A percentile compares a stretch with the other conserved stretches of the same genome.
Evolutionary conservation across 2,329 filamentous ascomycete genomes (phyloP).

Genomic region (Colletotrichum graminicola): DNA sequence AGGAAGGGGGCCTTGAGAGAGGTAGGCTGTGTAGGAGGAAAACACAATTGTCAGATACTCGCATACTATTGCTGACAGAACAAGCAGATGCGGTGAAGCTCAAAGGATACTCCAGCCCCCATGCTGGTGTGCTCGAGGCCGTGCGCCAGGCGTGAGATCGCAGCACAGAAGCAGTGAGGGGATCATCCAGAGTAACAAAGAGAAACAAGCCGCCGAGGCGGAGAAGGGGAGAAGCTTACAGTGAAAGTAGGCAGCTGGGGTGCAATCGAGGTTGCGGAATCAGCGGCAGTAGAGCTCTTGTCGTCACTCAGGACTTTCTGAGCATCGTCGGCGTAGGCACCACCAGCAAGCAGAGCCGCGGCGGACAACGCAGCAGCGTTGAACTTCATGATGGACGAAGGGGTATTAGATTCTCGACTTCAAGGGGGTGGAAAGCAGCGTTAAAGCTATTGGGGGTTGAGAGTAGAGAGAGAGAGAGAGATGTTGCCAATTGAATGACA

Average conservation of each 20-base stretch:
- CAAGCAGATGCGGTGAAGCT: slow-evolving; percentile 20
- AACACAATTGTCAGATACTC: slow-evolving; percentile 16
- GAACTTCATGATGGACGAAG: slow-evolving; percentile 79
- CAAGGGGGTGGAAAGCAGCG: slow-evolving; percentile 12
- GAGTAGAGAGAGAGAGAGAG: slow-evolving; percentile 11
- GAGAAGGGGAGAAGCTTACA: slow-evolving; percentile 67
- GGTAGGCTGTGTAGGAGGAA: slow-evolving; percentile 74
- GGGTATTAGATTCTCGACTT: slow-evolving; percentile 29
- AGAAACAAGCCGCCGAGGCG: neutral
- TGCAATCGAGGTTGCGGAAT: slow-evolving; percentile 67
- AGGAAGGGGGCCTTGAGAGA: slow-evolving; percentile 92
- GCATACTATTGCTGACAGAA: neutral
- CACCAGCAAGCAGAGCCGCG: slow-evolving; percentile 78
- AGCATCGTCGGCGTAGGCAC: slow-evolving; percentile 76
- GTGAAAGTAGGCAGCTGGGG: slow-evolving; percentile 86
- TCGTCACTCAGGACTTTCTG: slow-evolving; percentile 67
- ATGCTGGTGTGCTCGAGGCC: slow-evolving; percentile 21
- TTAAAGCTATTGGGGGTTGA: slow-evolving; percentile 29
- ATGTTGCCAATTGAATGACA: slow-evolving; percentile 39
- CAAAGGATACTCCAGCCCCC: slow-evolving; percentile 34
- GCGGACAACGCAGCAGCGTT: slow-evolving; percentile 82
- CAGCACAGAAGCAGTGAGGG: slow-evolving; percentile 11
- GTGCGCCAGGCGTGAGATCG: slow-evolving; percentile 17
- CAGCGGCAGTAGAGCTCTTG: slow-evolving; percentile 55
- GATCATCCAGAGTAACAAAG: slow-evolving; percentile 25